phyloP scores from a whole-genome alignment of 176 grass and related monocot species.

The Carex cristatella region DNA sequence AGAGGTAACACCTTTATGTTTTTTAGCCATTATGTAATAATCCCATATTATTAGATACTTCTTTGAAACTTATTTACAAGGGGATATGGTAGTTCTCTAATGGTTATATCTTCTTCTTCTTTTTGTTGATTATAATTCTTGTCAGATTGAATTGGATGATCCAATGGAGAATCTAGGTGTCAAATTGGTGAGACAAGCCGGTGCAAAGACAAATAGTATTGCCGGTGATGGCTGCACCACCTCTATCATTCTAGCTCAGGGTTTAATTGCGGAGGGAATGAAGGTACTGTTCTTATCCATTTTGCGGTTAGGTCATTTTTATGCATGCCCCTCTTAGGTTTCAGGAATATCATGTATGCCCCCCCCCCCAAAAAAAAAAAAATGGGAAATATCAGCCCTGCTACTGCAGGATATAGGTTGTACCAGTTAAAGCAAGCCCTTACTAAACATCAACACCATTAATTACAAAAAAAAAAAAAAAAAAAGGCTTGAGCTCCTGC shows the following conservation, averaged over 20 bases:
- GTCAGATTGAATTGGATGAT: constrained; percentile 86
- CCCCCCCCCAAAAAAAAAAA: background rate
- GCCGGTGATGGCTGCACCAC: constrained; percentile 93
- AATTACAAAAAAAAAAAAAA: too few species aligned
- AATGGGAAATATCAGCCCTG: background rate
- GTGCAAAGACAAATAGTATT: constrained; percentile 75
- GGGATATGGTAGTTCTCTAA: background rate
- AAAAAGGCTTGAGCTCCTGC: background rate
- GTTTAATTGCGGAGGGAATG: constrained; percentile 86
- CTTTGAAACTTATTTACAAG: background rate
- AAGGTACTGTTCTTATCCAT: constrained; percentile 39
- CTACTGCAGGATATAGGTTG: background rate
- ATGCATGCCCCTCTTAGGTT: background rate
- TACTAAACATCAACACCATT: background rate
- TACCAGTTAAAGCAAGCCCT: background rate
- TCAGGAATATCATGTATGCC: background rate
- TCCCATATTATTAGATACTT: background rate
- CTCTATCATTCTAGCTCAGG: constrained; percentile 88
- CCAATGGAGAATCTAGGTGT: constrained; percentile 93
- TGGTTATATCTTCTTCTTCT: background rate
- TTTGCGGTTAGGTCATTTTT: background rate
- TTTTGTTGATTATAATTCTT: background rate
- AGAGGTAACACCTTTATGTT: constrained; percentile 42
- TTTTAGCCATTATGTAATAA: constrained; percentile 6
- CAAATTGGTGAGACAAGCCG: constrained; percentile 84